These are phyloP conservation scores for Ilex asprella DNA, from an alignment of 257 asterid species.

Conservation along the genomic window DNA sequence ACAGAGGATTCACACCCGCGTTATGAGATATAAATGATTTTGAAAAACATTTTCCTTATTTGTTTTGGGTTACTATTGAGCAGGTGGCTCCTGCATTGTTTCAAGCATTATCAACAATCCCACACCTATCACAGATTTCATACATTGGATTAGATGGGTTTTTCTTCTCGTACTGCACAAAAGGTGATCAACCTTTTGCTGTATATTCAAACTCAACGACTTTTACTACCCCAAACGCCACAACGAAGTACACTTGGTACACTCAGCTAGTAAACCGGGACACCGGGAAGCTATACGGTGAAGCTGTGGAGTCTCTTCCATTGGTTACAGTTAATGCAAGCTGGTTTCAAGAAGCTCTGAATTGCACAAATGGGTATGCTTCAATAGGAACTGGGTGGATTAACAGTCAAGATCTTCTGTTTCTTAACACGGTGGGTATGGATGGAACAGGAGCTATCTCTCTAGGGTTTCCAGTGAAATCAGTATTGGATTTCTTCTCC, in stretches of 20 bases:
- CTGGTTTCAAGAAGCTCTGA: conserved; percentile 36
- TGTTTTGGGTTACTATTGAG: conserved; percentile 1
- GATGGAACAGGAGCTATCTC: conserved; percentile 34
- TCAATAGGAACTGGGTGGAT: conserved; percentile 38
- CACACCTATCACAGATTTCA: conserved; percentile 39
- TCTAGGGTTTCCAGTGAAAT: conserved; percentile 30
- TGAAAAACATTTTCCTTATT: background rate
- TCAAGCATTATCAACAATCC: conserved; percentile 41
- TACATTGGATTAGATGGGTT: conserved; percentile 43
- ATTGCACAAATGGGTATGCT: conserved; percentile 26
- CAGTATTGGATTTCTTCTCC: conserved; percentile 22
- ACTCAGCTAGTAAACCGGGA: conserved; percentile 25
- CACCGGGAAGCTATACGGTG: conserved; percentile 35
- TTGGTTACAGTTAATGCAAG: conserved; percentile 13
- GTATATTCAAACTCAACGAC: conserved; percentile 47
- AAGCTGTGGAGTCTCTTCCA: conserved; percentile 20
- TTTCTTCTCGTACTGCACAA: conserved; percentile 31
- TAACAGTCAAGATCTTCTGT: conserved; percentile 16
- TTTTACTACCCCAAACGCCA: conserved; percentile 3
- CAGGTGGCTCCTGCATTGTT: conserved; percentile 38
- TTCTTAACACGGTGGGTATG: conserved; percentile 25
- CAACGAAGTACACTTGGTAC: conserved; percentile 31
- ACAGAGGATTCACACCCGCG: no score
- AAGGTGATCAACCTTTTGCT: conserved; percentile 26
- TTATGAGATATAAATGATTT: no score